phyloP scores from a whole-genome alignment of 805 yeast species.

The Kluyveromyces nonfermentans region DNA sequence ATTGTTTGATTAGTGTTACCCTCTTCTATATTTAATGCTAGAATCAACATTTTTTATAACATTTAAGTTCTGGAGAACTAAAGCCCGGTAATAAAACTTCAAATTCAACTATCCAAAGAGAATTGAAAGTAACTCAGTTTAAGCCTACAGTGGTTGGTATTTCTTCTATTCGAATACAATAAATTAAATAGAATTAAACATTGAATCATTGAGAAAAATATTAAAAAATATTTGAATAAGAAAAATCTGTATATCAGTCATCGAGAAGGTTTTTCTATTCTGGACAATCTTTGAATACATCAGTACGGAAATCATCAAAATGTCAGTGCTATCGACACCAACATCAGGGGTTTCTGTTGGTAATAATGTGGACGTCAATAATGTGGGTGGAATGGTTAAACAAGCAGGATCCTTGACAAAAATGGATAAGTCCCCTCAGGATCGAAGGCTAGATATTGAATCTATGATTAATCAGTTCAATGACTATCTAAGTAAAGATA shows the following conservation, averaged over 20 bases:
- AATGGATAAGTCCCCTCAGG: constrained; percentile 5
- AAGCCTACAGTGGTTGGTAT: too few species aligned
- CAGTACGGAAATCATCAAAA: background rate
- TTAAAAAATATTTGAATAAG: background rate
- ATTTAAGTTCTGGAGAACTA: too few species aligned
- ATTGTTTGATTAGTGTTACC: background rate
- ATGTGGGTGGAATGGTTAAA: background rate
- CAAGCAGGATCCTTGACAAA: constrained; percentile 4
- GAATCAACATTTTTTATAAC: background rate
- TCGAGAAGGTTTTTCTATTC: background rate
- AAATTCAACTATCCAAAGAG: too few species aligned
- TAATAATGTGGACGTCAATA: constrained; percentile 3
- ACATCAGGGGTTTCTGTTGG: constrained; percentile 6
- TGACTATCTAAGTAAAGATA: constrained; percentile 53
- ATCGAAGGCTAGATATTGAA: constrained; percentile 49
- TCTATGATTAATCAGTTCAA: constrained; percentile 64
- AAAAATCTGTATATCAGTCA: background rate
- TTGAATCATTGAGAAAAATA: too few species aligned
- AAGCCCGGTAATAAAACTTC: too few species aligned
- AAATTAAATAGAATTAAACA: too few species aligned
- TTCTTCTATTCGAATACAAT: too few species aligned
- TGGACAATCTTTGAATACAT: background rate
- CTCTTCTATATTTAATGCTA: background rate
- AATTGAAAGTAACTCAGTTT: too few species aligned
- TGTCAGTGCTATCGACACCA: constrained; percentile 5